A percentile compares a stretch with the other conserved stretches of the same genome.
Conservation (phyloP, 1,284 basidiomycete species). For the Leccinum subfulvum region DNA sequence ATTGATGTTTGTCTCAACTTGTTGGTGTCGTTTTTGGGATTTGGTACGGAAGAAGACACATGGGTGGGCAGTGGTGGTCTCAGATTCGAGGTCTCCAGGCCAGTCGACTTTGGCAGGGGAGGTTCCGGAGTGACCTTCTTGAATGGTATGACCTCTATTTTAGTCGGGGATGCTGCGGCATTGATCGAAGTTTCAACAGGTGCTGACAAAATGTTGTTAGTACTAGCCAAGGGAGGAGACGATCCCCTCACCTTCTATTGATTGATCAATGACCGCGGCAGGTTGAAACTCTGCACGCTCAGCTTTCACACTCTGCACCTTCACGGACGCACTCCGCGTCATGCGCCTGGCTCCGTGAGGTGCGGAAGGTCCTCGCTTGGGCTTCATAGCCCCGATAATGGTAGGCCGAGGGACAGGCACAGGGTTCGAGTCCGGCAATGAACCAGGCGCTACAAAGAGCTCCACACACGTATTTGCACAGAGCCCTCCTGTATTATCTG, state of each 20-base stretch:
- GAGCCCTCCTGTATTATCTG: neutral
- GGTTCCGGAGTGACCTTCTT: neutral
- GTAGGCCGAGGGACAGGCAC: neutral
- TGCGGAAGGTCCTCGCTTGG: conserved; percentile 14
- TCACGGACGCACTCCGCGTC: conserved; percentile 32
- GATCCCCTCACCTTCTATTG: conserved; percentile 9
- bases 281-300: neutral
- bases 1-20: conserved; percentile 32
- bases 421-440: neutral
- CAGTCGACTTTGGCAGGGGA: conserved; percentile 7
- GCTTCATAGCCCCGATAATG: conserved; percentile 15
- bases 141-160: too few species aligned
- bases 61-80: conserved; percentile 1
- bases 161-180: neutral
- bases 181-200: neutral
- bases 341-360: conserved; percentile 20
- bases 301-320: conserved; percentile 12
- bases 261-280: neutral
- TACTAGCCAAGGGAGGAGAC: neutral
- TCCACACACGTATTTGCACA: neutral
- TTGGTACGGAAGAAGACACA: conserved; percentile 16
- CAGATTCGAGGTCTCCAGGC: neutral
- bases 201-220: conserved; percentile 8
- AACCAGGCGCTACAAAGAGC: neutral
- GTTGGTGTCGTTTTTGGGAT: neutral